A percentile compares a stretch with the other conserved stretches of the same genome.
phyloP scores from a whole-genome alignment of 225 moss, liverwort and hornwort species.

The Lunularia cruciata region DNA sequence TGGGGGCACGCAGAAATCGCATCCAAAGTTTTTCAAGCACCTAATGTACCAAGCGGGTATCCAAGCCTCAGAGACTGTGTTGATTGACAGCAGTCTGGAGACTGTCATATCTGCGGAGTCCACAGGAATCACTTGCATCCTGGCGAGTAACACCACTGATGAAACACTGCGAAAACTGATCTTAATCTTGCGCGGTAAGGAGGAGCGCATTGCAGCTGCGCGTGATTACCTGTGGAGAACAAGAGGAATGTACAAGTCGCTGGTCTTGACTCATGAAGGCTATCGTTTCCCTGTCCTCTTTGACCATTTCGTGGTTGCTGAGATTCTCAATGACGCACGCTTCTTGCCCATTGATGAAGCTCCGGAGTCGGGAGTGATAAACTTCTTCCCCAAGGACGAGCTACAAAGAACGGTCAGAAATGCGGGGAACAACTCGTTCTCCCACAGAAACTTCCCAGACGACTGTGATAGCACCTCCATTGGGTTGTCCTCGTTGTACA shows the following conservation, averaged over 20 bases:
- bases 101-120: conserved; percentile 31
- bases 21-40: conserved; percentile 13
- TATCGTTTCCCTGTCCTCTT: conserved; percentile 20
- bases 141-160: not conserved
- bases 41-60: conserved; percentile 20
- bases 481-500: not conserved
- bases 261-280: conserved; percentile 25
- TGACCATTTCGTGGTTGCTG: conserved; percentile 34
- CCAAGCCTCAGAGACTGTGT: conserved; percentile 27
- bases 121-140: conserved; percentile 27
- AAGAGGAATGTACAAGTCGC: conserved; percentile 18
- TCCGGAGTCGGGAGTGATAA: conserved; percentile 20
- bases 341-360: conserved; percentile 11
- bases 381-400: conserved; percentile 19
- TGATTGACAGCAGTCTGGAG: conserved; percentile 17
- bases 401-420: not conserved
- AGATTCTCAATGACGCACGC: conserved; percentile 11
- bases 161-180: conserved; percentile 8
- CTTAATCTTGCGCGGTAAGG: conserved; percentile 23
- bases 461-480: conserved; percentile 13
- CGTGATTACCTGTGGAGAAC: conserved; percentile 6
- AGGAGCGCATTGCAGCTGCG: conserved; percentile 27
- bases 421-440: not conserved
- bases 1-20: conserved; percentile 24
- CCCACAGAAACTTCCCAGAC: conserved; percentile 20